phyloP scores from a whole-genome alignment of 495 filamentous ascomycete genomes.

The Pyronema omphalodes region DNA sequence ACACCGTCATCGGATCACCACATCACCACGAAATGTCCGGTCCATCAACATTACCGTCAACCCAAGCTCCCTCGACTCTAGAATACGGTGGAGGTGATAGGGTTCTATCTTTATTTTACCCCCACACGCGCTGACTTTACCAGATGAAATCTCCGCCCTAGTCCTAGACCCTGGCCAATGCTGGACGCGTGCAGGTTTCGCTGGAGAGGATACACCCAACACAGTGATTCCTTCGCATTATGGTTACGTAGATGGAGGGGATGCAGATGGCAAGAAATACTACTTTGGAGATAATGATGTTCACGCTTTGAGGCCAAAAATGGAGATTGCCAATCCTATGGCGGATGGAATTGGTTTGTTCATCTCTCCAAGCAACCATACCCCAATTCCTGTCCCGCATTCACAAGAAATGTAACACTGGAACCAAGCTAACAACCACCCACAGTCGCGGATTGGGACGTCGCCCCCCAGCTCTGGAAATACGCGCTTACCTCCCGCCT shows the following conservation, averaged over 20 bases:
- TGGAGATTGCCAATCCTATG: constrained; percentile 82
- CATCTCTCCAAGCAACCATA: neutral
- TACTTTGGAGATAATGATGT: constrained; percentile 79
- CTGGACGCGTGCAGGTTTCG: constrained; percentile 81
- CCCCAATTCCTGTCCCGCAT: neutral
- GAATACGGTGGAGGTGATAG: constrained; percentile 22
- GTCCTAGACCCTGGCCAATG: constrained; percentile 90
- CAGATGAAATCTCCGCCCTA: constrained; percentile 92
- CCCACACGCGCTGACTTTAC: neutral
- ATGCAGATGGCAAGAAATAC: constrained; percentile 37
- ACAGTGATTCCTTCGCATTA: constrained; percentile 79
- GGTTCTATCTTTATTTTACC: neutral
- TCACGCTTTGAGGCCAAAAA: constrained; percentile 49
- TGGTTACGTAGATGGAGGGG: constrained; percentile 37
- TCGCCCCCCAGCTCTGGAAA: constrained; percentile 76
- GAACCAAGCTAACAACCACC: too few relatives aligned
- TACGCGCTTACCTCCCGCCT: constrained; percentile 62
- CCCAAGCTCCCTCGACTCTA: constrained; percentile 19
- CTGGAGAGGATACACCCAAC: constrained; percentile 93
- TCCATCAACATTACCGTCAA: constrained; percentile 11
- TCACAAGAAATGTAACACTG: too few relatives aligned
- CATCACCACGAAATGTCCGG: neutral
- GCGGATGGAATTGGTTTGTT: constrained; percentile 47
- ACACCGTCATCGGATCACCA: too few relatives aligned
- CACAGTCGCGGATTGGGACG: constrained; percentile 84